phyloP scores from a whole-genome alignment of 768 basidiomycete genomes.

The Kwoniella sp. region DNA sequence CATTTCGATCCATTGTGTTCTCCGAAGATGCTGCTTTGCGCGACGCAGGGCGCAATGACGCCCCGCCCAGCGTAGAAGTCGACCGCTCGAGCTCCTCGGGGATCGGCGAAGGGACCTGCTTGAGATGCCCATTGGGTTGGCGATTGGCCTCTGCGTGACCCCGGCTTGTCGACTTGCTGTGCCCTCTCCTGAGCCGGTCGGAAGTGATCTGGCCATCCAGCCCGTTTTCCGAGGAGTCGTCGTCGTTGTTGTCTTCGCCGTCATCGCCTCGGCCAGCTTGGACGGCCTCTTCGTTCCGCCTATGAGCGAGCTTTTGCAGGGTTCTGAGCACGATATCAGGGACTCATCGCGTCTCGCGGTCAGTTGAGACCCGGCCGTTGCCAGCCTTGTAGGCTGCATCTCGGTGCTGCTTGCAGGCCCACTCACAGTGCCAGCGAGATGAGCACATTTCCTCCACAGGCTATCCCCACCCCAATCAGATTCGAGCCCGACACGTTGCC shows the following conservation, averaged over 20 bases:
- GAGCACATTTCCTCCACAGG: conserved; percentile 77
- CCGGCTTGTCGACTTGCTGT: too few species aligned
- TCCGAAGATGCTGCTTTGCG: background rate
- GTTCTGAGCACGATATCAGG: conserved; percentile 52
- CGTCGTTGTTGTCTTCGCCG: background rate
- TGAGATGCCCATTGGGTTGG: background rate
- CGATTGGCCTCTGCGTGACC: background rate
- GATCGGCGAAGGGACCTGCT: conserved; percentile 5
- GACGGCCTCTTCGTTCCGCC: conserved; percentile 51
- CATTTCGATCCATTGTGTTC: background rate
- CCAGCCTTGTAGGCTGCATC: too few species aligned
- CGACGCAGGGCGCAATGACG: conserved; percentile 1
- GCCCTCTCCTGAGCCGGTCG: too few species aligned
- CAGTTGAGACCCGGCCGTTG: too few species aligned
- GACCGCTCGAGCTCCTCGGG: too few species aligned
- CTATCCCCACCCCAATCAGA: conserved; percentile 71
- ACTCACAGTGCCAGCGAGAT: conserved; percentile 73
- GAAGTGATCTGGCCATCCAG: too few species aligned
- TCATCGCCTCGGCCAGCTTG: background rate
- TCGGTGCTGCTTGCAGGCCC: too few species aligned
- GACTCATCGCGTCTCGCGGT: too few species aligned
- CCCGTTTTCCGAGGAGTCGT: too few species aligned
- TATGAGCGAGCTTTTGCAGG: conserved; percentile 86
- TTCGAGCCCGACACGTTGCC: conserved; percentile 32
- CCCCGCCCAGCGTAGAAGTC: too few species aligned